Percentiles rank a stretch among this genome's conserved stretches.
Conservation (phyloP, 345 rosid species). For the Cochlearia excelsa region DNA sequence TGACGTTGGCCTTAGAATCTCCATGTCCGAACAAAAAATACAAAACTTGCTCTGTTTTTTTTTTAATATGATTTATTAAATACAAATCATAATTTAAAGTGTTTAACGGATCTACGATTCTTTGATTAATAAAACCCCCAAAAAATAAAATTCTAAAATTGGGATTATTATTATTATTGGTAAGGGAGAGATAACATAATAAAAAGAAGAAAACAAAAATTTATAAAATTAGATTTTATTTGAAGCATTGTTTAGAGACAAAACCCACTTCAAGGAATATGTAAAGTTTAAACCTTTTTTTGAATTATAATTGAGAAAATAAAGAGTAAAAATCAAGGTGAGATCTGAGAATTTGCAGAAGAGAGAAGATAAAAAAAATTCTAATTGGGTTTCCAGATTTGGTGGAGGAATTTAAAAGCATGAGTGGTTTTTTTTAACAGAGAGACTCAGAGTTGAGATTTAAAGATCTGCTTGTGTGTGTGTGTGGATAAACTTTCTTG, state of each 20-base stretch:
- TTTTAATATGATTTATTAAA: not conserved
- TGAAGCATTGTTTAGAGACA: constrained; percentile 20
- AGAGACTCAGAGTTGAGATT: constrained; percentile 32
- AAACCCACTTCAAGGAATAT: constrained; percentile 39
- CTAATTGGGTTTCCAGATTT: constrained; percentile 33
- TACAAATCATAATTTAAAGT: constrained; percentile 18
- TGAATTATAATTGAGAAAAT: constrained; percentile 2
- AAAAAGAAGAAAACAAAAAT: constrained; percentile 21
- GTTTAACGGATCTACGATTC: not conserved
- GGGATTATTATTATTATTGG: not conserved
- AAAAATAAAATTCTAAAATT: not conserved
- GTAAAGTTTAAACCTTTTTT: constrained; percentile 20
- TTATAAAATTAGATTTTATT: constrained; percentile 10
- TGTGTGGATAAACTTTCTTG: constrained; percentile 32
- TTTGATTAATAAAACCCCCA: constrained; percentile 15
- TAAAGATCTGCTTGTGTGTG: constrained; percentile 32
- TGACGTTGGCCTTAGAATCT: constrained; percentile 56
- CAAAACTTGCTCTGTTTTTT: constrained; percentile 10
- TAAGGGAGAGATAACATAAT: constrained; percentile 24
- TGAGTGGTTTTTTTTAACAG: constrained; percentile 26
- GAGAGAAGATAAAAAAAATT: constrained; percentile 8
- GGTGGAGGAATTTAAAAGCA: constrained; percentile 28
- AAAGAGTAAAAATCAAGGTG: constrained; percentile 22
- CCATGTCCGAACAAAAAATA: constrained; percentile 42
- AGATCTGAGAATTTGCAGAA: constrained; percentile 31